These are phyloP conservation scores for Coprinopsis marcescibilis DNA, from an alignment of 768 basidiomycete genomes.

Conservation along the genomic window DNA sequence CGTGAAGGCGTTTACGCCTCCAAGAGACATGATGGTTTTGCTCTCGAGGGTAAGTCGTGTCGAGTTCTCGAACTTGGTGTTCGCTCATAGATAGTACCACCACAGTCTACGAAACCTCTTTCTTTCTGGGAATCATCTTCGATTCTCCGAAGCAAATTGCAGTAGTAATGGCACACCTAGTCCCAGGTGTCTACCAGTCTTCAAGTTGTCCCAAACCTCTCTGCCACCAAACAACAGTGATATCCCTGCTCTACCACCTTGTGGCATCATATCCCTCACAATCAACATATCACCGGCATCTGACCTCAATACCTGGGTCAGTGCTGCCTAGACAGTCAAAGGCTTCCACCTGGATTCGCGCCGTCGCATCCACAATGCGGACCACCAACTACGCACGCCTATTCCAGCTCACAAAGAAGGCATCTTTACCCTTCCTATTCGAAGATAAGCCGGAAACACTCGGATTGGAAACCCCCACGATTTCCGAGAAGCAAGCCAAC, in stretches of 20 bases:
- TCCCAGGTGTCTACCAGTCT: conserved; percentile 42
- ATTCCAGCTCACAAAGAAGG: conserved; percentile 34
- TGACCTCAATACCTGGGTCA: conserved; percentile 32
- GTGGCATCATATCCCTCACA: conserved; percentile 61
- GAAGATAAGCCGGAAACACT: not conserved
- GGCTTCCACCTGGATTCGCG: conserved; percentile 44
- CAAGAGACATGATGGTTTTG: conserved; percentile 52
- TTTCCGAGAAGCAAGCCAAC: conserved; percentile 11
- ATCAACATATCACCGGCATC: conserved; percentile 42
- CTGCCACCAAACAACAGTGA: conserved; percentile 28
- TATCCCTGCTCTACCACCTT: conserved; percentile 56
- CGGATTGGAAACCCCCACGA: conserved; percentile 10
- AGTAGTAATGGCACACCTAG: conserved; percentile 54
- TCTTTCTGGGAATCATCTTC: conserved; percentile 61
- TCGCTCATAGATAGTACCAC: not conserved
- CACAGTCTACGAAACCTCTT: conserved; percentile 69
- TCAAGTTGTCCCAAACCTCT: conserved; percentile 19
- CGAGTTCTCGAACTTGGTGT: not conserved
- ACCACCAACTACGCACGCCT: conserved; percentile 49
- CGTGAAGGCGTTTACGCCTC: conserved; percentile 68
- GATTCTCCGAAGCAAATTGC: conserved; percentile 54
- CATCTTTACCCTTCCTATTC: conserved; percentile 17
- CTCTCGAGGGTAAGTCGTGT: conserved; percentile 53
- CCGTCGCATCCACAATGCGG: conserved; percentile 48
- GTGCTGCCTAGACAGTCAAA: conserved; percentile 33